Base-by-base conservation (phyloP, 352 stramenopile species). In the Pythium biforme region DNA sequence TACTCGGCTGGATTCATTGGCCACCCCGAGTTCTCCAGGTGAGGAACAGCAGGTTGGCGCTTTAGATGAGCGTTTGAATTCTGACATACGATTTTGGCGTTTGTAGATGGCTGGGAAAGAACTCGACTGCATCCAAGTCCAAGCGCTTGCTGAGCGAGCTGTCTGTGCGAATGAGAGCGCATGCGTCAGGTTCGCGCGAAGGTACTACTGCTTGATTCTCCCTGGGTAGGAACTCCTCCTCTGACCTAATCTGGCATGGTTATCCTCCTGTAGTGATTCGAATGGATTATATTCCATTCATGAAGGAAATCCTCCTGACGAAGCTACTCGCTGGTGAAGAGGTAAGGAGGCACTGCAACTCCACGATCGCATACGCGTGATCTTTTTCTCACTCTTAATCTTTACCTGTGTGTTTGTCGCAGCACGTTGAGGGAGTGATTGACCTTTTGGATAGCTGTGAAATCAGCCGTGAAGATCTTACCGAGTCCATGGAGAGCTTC, bases 391-490 rank as follows among this genome's bases (percentile, higher is more conserved):
- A 41, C 29, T 52, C 1, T 40, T 26, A 9, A 37, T 20, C 8
- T 31, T 54, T 3, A 31, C 19, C 5, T 34, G 31, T 34, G 10
- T 34, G 37, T 43, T n/a, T 39, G 53, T 4, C 66, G 9, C 46
- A 92, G 76, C 84, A 93, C 43, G 79, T 97, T 23, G 65, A 88
- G 7, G 86, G 97, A 58, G 90, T 96, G 45, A 98, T 99, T 55
- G 77, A 86, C 19, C 75, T 99, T 31, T 90, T 99, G 64, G 96
- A 99, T 68, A 83, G 93, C 47, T 99, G 98, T 69, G 97, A 98
- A 47, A 90, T 99, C 53, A 96, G 82, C 51, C 90, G 96, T 43
- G 97, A 99, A 70, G 97, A 99, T 72, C 65, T 99, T 22, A 97
- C 98, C 12, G 97, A 99, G 72, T 98, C 94, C 20, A 92, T 99